Evolutionary conservation across 805 yeast genomes (phyloP), one percentile per base, ranked within the genome.

Genomic region (Saccharomycopsis fibuligera): DNA sequence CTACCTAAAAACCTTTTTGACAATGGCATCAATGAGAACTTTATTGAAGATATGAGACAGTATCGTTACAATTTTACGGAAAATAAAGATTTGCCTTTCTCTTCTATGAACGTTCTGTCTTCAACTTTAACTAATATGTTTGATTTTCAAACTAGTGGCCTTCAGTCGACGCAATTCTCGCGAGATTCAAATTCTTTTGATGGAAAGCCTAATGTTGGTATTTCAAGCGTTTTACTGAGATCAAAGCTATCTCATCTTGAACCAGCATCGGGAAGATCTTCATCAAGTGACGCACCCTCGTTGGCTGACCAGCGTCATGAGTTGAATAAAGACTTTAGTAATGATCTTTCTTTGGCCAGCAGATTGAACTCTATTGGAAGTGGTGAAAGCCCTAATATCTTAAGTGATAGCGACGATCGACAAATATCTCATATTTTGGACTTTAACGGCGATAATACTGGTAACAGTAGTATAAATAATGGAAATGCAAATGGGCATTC

Each of bases 1-100:
- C 29, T 49, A 16, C 53, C 53, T 10, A 21, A 16, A 19, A 45
- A 46, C 17, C 30, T 50, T 17, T 27, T 50, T 33, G 53, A 50
- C 19, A 41, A 36, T 19, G 45, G 23, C 6, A 3, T 44, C 6
- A 42, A 35, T 31, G 47, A 48, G 16, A 31, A 35, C 17, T 38
- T 48, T n/a, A 36, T 48, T 14, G 31, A 45, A 29, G 53, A 45
- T 40, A 43, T 48, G 33, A 19, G 30, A 21, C 41, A 47, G 25
- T 41, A 37, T 17, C 45, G 49, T 4, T 23, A 47, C 27, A 47
- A 19, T 29, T 3, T 47, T 25, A 33, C 37, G 9, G 37, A 33
- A 8, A n/a, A n/a, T n/a, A n/a, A n/a, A n/a, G n/a, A n/a, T n/a
- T n/a, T n/a, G n/a, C n/a, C n/a, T n/a, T n/a, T n/a, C n/a, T n/a